Percentiles rank a stretch among this genome's conserved stretches.
These are phyloP conservation scores for Claviceps monticola DNA, from an alignment of 2,329 filamentous ascomycete species.

Conservation along the genomic window DNA sequence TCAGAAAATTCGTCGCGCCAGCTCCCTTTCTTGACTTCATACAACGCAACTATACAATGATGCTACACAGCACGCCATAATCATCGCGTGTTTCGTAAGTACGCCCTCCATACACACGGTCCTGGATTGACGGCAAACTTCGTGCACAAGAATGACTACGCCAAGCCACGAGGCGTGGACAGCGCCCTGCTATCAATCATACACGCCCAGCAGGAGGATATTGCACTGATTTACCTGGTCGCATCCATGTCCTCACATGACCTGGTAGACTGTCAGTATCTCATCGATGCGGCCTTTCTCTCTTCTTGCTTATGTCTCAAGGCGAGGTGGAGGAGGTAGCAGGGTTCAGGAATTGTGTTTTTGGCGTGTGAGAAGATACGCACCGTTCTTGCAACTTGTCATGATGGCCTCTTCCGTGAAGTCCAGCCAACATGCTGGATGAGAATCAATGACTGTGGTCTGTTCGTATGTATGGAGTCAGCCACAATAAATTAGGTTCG, in stretches of 20 bases:
- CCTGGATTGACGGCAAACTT: too few relatives aligned
- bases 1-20: too few relatives aligned
- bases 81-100: too few relatives aligned
- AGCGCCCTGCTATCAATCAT: too few relatives aligned
- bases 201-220: too few relatives aligned
- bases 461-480: constrained; percentile 17
- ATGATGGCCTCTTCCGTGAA: constrained; percentile 91
- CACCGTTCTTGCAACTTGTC: constrained; percentile 82
- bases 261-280: constrained; percentile 29
- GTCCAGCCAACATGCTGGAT: constrained; percentile 80
- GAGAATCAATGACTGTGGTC: constrained; percentile 72
- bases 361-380: constrained; percentile 19
- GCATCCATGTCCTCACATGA: constrained; percentile 62
- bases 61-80: too few relatives aligned
- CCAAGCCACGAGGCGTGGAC: too few relatives aligned
- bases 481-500: not conserved
- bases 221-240: constrained; percentile 28
- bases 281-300: not conserved
- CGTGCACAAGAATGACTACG: too few relatives aligned
- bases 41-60: too few relatives aligned
- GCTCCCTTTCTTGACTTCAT: too few relatives aligned
- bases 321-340: too few relatives aligned
- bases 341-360: not conserved
- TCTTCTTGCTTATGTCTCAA: not conserved
- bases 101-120: too few relatives aligned